Evolutionary conservation across 169 alveolate genomes (phyloP).

Genomic region (Plasmodium adleri): DNA sequence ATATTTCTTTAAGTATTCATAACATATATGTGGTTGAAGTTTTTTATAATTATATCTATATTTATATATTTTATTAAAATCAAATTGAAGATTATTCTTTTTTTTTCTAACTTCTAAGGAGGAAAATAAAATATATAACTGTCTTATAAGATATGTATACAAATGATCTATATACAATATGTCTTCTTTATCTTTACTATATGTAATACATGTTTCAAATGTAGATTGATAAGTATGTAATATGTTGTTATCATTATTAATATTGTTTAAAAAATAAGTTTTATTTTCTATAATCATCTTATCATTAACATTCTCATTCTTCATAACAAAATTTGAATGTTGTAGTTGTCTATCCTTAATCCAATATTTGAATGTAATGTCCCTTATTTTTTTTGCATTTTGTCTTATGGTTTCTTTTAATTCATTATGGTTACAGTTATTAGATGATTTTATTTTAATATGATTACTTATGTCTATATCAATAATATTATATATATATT

Average conservation of each 20-base stretch:
- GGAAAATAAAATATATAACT: constrained; percentile 14
- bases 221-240: neutral
- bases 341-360: no score
- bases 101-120: constrained; percentile 22
- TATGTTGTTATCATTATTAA: neutral
- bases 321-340: no score
- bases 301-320: no score
- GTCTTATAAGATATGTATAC: constrained; percentile 41
- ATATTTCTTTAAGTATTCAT: constrained; percentile 1
- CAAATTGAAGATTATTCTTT: constrained; percentile 4
- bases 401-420: constrained; percentile 22
- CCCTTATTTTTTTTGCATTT: constrained; percentile 57
- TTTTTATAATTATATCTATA: constrained; percentile 34
- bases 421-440: constrained; percentile 5
- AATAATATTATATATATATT: no score
- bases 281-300: constrained; percentile 4
- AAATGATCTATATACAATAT: constrained; percentile 24
- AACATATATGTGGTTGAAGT: neutral
- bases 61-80: constrained; percentile 28
- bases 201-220: neutral
- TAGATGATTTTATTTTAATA: constrained; percentile 8
- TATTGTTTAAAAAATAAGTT: neutral
- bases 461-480: constrained; percentile 1
- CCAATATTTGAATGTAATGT: constrained; percentile 13
- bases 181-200: neutral